Base-by-base conservation (phyloP, 78 protist species). In the Monocercomonoides exilis region DNA sequence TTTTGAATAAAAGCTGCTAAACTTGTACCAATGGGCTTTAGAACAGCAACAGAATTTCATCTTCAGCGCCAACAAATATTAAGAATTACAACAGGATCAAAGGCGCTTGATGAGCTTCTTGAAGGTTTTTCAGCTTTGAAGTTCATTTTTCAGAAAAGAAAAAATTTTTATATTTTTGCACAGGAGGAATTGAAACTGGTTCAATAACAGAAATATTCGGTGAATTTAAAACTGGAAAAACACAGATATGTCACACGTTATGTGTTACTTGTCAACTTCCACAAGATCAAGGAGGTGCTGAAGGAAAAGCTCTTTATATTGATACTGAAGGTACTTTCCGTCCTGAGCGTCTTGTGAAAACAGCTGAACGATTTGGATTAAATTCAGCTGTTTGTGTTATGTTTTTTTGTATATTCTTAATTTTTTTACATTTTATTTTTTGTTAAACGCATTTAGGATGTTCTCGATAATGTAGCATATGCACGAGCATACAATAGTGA, bases 241-340 rank as follows among this genome's bases (percentile, higher is more conserved):
- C 99, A 35, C 99, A 98, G 92, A 91, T 98, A 21, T 97, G 99
- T 84, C 99, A 98, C 89, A 96, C 97, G 3, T 93, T 98, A 38
- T 96, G 99, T 54, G 99, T 97, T 36, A 97, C 99, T 2, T 94
- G 96, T 77, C 98, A 96, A 93, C 89, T 96, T 42, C 94, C 96
- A 0, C 33, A 91, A 1, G 90, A 84, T n/a, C 46, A 88, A 29
- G 98, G 99, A 64, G 99, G 99, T n/a, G 99, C 94, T 32, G 99
- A 95, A 89, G 99, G 99, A 33, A 94, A 96, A 85, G 97, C 98
- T n/a, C 86, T 98, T 63, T 98, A 96, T 85, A 95, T 98, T 42
- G 99, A 98, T 86, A 97, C 99, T 0, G 99, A 98, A 80, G 99
- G 99, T n/a, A 97, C 99, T 0, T 98, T 98, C 91, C 93, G 99